Conservation (phyloP, 768 basidiomycete species). For the Butyriboletus loyo region DNA sequence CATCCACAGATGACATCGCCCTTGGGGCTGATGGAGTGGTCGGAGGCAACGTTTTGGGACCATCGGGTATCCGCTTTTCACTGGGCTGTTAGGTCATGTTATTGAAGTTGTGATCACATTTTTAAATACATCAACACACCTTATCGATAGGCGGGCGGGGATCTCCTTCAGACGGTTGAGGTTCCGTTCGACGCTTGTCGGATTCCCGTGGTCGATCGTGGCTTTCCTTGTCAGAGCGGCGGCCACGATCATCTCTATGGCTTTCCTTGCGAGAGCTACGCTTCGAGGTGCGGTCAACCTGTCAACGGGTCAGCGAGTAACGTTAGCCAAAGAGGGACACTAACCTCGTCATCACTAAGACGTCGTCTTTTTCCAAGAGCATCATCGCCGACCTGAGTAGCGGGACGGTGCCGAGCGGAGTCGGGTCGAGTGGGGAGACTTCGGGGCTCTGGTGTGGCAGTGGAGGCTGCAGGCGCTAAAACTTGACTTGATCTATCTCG, state of each 20-base stretch:
- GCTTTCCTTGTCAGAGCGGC: constrained; percentile 67
- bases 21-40: constrained; percentile 68
- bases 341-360: constrained; percentile 69
- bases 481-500: constrained; percentile 44
- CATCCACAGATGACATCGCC: constrained; percentile 58
- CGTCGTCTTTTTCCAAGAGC: constrained; percentile 71
- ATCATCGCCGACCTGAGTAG: constrained; percentile 51
- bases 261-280: constrained; percentile 77
- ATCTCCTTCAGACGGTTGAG: constrained; percentile 53
- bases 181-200: constrained; percentile 63
- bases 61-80: constrained; percentile 58
- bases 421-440: constrained; percentile 59
- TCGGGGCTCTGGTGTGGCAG: constrained; percentile 48
- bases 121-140: constrained; percentile 39
- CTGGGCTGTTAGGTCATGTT: constrained; percentile 32
- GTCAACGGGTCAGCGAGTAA: constrained; percentile 13
- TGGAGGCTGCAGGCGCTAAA: constrained; percentile 29
- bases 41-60: constrained; percentile 52
- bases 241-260: constrained; percentile 71
- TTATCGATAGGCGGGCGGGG: constrained; percentile 54
- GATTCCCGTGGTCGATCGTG: constrained; percentile 67
- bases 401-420: constrained; percentile 50
- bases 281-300: constrained; percentile 77
- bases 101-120: constrained; percentile 2
- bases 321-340: constrained; percentile 22